Conservation (phyloP, 176 grass and related monocot species). For the Stipa capillata region DNA sequence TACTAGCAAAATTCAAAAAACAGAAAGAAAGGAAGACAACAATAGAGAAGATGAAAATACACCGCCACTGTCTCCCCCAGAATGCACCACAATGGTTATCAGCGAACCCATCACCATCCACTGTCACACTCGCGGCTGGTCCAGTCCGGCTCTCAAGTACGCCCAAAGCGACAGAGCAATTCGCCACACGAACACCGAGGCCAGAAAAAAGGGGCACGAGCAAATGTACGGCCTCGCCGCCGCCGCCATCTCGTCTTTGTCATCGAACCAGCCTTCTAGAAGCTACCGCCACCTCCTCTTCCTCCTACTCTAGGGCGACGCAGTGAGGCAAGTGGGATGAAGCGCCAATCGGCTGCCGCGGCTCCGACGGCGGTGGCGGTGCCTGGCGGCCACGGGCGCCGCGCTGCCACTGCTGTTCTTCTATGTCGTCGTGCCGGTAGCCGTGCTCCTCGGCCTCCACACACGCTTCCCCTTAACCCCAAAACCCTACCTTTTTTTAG, state of each 20-base stretch:
- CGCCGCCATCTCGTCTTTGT: background rate
- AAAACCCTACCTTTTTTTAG: background rate
- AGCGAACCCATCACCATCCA: too few species aligned
- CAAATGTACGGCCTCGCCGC: background rate
- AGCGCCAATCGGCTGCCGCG: slow-evolving; percentile 18
- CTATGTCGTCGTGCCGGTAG: slow-evolving; percentile 51
- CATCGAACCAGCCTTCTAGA: background rate
- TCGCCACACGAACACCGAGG: slow-evolving; percentile 12
- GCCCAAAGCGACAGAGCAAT: background rate
- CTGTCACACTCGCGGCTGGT: too few species aligned
- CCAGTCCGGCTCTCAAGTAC: too few species aligned
- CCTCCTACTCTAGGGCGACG: background rate
- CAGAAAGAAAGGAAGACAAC: too few species aligned
- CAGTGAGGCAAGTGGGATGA: slow-evolving; percentile 38
- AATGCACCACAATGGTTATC: too few species aligned
- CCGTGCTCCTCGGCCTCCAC: slow-evolving; percentile 62
- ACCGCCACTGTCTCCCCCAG: too few species aligned
- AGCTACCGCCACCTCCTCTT: background rate
- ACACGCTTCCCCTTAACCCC: slow-evolving; percentile 28
- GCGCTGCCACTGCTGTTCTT: slow-evolving; percentile 37
- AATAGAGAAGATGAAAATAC: too few species aligned
- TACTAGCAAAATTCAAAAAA: too few species aligned
- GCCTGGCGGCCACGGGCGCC: slow-evolving; percentile 21
- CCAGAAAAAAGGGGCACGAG: background rate
- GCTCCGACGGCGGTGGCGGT: slow-evolving; percentile 26